Conservation (phyloP, 768 basidiomycete genomes). For the Calocera viscosa region DNA sequence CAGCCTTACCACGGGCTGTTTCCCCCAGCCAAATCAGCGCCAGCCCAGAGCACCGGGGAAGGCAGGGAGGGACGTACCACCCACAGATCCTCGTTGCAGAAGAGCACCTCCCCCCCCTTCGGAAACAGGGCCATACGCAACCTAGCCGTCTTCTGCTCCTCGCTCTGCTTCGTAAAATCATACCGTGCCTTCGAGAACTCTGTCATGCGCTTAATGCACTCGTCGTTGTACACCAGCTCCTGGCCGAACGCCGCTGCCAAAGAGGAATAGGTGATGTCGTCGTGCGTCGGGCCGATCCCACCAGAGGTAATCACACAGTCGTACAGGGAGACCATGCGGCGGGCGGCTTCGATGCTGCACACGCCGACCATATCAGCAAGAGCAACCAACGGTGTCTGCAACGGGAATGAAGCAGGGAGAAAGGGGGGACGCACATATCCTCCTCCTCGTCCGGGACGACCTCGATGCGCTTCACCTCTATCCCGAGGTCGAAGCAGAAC, state of each 20-base stretch:
- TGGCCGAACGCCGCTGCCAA: constrained; percentile 75
- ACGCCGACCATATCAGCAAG: constrained; percentile 7
- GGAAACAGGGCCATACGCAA: constrained; percentile 89
- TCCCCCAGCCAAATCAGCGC: background rate
- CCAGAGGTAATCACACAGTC: constrained; percentile 87
- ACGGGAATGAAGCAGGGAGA: background rate
- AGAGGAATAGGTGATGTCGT: constrained; percentile 82
- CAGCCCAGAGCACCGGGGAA: background rate
- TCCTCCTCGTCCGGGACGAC: constrained; percentile 83
- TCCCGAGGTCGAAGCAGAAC: constrained; percentile 78
- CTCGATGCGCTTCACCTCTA: constrained; percentile 78
- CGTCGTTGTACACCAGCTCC: constrained; percentile 55
- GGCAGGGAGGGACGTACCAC: constrained; percentile 42
- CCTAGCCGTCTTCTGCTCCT: constrained; percentile 63
- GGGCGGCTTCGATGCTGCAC: constrained; percentile 66
- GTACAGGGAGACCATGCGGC: constrained; percentile 64
- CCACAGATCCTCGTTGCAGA: constrained; percentile 70
- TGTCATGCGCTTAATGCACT: constrained; percentile 63
- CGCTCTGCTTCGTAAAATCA: constrained; percentile 49
- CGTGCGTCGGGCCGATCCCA: constrained; percentile 85
- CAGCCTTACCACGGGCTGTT: constrained; percentile 74
- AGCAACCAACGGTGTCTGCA: background rate
- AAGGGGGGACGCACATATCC: constrained; percentile 53
- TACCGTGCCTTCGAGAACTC: constrained; percentile 45
- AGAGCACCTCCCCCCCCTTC: constrained; percentile 60